Conservation (phyloP, 1,284 basidiomycete genomes). For the Marasmius oreades region DNA sequence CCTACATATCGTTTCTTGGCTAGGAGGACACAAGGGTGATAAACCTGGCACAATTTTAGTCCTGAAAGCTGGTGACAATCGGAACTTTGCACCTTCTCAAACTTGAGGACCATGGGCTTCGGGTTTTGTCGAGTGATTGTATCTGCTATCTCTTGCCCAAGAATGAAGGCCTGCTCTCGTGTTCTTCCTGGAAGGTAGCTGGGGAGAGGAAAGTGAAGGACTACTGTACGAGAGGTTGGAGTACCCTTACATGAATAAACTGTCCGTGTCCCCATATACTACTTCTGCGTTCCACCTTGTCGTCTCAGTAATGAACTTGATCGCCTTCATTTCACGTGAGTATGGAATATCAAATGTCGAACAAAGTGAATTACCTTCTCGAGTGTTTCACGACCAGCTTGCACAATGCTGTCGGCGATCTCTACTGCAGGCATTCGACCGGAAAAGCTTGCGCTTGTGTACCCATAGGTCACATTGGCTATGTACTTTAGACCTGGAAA, state of each 20-base stretch:
- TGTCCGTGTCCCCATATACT: conserved; percentile 99
- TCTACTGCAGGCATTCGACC: conserved; percentile 98
- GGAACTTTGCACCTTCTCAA: conserved; percentile 78
- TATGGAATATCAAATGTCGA: neutral
- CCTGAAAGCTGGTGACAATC: neutral
- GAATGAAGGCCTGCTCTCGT: conserved; percentile 89
- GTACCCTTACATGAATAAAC: conserved; percentile 69
- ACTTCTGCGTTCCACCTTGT: conserved; percentile 88
- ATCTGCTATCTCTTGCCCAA: conserved; percentile 91
- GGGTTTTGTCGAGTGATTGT: conserved; percentile 86
- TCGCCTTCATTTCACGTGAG: conserved; percentile 54
- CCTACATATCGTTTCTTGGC: conserved; percentile 98
- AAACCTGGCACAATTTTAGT: conserved; percentile 56
- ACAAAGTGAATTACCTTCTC: conserved; percentile 63
- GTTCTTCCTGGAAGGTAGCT: conserved; percentile 82
- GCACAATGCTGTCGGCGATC: conserved; percentile 97
- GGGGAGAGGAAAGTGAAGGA: neutral
- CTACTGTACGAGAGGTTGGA: neutral
- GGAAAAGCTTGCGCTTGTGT: conserved; percentile 90
- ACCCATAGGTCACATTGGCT: conserved; percentile 92
- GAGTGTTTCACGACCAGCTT: conserved; percentile 91
- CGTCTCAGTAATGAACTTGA: conserved; percentile 75
- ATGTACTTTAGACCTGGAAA: conserved; percentile 70
- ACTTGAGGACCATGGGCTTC: conserved; percentile 91
- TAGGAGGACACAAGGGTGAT: conserved; percentile 89